phyloP scores from a whole-genome alignment of 1,284 basidiomycete species.

The Moesziomyces sp. region DNA sequence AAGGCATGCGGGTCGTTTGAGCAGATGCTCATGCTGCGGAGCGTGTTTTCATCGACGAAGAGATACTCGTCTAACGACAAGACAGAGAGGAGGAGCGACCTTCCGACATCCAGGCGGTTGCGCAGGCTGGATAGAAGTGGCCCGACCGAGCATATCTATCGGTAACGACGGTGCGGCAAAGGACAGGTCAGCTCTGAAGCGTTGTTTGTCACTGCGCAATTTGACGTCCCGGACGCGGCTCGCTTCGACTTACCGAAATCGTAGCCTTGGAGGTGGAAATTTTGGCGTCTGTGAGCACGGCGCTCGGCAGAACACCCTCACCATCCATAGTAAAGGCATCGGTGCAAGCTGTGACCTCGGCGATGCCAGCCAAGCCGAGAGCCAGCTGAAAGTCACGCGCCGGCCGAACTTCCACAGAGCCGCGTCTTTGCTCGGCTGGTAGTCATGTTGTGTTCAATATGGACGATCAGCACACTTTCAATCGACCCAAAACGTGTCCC shows the following conservation, averaged over 20 bases:
- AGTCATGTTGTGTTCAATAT: not conserved
- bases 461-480: not conserved
- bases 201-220: not conserved
- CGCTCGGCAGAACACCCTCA: not conserved
- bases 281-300: slow-evolving; percentile 25
- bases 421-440: slow-evolving; percentile 18
- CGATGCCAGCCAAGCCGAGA: slow-evolving; percentile 26
- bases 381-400: slow-evolving; percentile 27
- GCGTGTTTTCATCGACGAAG: slow-evolving; percentile 42
- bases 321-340: not conserved
- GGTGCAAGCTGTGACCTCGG: slow-evolving; percentile 15
- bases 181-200: not conserved
- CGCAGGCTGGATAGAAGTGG: slow-evolving; percentile 35
- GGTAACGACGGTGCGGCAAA: not conserved
- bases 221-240: not conserved
- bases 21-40: slow-evolving; percentile 40
- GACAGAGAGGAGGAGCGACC: slow-evolving; percentile 15
- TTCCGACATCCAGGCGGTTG: slow-evolving; percentile 14
- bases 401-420: slow-evolving; percentile 10
- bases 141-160: slow-evolving; percentile 22
- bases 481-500: not conserved
- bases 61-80: slow-evolving; percentile 29
- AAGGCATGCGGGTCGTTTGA: slow-evolving; percentile 34
- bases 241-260: slow-evolving; percentile 25
- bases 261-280: slow-evolving; percentile 23